Conservation (phyloP, 257 asterid genomes). For the Asclepias syriaca region DNA sequence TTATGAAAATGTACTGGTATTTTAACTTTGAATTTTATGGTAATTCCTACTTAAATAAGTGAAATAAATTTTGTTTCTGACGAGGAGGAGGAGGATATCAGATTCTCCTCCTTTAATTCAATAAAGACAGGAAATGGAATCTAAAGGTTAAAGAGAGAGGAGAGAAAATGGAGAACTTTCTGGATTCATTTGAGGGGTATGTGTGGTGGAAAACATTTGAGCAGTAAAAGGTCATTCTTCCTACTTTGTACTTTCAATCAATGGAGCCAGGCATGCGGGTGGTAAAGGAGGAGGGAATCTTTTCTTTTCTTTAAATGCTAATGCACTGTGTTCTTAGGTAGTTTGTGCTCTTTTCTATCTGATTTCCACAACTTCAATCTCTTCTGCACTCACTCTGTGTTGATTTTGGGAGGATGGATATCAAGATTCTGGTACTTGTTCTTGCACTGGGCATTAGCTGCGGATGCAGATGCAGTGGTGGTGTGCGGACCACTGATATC, state of each 20-base stretch:
- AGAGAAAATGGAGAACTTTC: neutral
- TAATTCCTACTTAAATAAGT: too few relatives aligned
- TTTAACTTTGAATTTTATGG: too few relatives aligned
- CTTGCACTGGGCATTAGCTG: constrained; percentile 40
- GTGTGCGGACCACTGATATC: constrained; percentile 36
- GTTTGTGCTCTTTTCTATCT: neutral
- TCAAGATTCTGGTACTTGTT: constrained; percentile 45
- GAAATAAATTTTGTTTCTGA: too few relatives aligned
- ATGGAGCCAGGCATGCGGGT: neutral
- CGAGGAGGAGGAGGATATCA: neutral
- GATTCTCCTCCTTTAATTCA: neutral
- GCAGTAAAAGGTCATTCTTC: neutral
- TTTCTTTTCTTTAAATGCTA: neutral
- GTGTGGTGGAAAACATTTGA: neutral
- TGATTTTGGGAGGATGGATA: constrained; percentile 60
- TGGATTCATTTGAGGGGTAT: too few relatives aligned
- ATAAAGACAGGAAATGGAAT: neutral
- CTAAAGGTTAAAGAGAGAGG: neutral
- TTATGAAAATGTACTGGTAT: too few relatives aligned
- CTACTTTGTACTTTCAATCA: neutral
- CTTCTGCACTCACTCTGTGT: neutral
- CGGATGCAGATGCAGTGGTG: constrained; percentile 51
- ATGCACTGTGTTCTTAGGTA: neutral
- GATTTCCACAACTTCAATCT: neutral
- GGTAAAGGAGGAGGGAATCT: neutral